phyloP scores from a whole-genome alignment of 2,329 filamentous ascomycete genomes.

The Sclerotinia trifoliorum region DNA sequence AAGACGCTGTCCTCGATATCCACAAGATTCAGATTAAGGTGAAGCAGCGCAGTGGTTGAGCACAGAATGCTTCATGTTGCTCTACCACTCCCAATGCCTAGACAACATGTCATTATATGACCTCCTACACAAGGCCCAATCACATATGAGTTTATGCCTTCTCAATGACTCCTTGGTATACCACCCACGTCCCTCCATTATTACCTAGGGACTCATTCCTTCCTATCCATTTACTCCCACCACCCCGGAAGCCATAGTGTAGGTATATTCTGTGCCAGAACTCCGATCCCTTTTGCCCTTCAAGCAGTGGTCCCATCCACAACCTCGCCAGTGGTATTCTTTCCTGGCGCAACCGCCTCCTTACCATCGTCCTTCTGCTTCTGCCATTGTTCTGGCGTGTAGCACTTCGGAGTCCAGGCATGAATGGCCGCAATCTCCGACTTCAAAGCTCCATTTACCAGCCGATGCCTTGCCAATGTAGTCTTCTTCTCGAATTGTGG shows the following conservation, averaged over 20 bases:
- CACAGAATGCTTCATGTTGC: background rate
- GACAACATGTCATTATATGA: background rate
- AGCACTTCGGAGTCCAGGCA: constrained; percentile 74
- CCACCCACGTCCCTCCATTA: background rate
- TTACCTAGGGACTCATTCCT: background rate
- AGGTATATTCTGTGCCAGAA: constrained; percentile 10
- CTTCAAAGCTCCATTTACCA: constrained; percentile 67
- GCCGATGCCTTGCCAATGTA: constrained; percentile 64
- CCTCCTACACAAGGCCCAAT: background rate
- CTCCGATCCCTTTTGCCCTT: constrained; percentile 19
- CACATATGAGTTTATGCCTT: background rate
- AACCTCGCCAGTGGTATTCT: constrained; percentile 38
- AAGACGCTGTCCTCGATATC: background rate
- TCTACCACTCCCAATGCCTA: background rate
- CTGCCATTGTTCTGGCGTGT: constrained; percentile 73
- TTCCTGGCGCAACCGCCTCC: constrained; percentile 35
- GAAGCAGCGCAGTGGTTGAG: background rate
- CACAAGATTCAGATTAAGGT: background rate
- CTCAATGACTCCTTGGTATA: constrained; percentile 5
- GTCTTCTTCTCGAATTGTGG: constrained; percentile 58
- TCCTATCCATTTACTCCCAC: background rate
- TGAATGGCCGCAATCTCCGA: constrained; percentile 72
- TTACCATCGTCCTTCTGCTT: constrained; percentile 50
- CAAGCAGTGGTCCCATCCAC: constrained; percentile 38
- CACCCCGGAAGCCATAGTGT: constrained; percentile 8